Conservation (phyloP, 1,284 basidiomycete species). For the Schizopora paradoxa region DNA sequence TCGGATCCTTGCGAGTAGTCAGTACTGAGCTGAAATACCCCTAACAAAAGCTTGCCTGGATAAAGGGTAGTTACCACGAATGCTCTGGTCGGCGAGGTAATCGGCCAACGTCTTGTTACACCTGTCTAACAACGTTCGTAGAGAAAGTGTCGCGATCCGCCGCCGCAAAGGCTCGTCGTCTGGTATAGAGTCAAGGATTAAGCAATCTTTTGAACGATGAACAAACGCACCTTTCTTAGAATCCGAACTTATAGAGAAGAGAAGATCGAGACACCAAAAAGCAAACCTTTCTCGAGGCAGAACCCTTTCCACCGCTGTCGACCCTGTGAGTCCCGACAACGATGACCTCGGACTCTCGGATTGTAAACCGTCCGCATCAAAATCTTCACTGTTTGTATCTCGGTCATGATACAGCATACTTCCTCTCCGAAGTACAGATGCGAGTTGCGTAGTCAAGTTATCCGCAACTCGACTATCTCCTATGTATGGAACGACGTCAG, state of each 20-base stretch:
- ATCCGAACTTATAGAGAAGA: constrained; percentile 76
- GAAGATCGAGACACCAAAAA: constrained; percentile 91
- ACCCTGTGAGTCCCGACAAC: constrained; percentile 20
- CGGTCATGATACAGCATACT: constrained; percentile 73
- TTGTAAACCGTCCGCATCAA: constrained; percentile 23
- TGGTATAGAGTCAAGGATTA: constrained; percentile 25
- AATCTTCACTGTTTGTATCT: constrained; percentile 23
- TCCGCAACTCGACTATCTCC: constrained; percentile 71
- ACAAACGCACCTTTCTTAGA: constrained; percentile 47
- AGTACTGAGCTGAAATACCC: constrained; percentile 5
- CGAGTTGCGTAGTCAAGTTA: constrained; percentile 62
- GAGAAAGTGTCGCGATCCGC: constrained; percentile 63
- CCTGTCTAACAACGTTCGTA: constrained; percentile 69
- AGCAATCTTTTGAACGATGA: constrained; percentile 1
- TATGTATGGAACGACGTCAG: constrained; percentile 72
- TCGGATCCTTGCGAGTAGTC: constrained; percentile 48
- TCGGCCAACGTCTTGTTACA: constrained; percentile 62
- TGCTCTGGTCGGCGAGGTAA: constrained; percentile 76
- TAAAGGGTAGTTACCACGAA: constrained; percentile 83
- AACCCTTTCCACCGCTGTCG: constrained; percentile 34
- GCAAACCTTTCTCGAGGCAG: constrained; percentile 79
- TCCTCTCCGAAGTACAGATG: constrained; percentile 70
- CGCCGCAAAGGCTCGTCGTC: constrained; percentile 55
- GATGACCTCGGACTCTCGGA: constrained; percentile 26
- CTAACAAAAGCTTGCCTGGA: constrained; percentile 49